phyloP scores from a whole-genome alignment of 2,329 filamentous ascomycete species.

The Ophiostoma tasmaniense region DNA sequence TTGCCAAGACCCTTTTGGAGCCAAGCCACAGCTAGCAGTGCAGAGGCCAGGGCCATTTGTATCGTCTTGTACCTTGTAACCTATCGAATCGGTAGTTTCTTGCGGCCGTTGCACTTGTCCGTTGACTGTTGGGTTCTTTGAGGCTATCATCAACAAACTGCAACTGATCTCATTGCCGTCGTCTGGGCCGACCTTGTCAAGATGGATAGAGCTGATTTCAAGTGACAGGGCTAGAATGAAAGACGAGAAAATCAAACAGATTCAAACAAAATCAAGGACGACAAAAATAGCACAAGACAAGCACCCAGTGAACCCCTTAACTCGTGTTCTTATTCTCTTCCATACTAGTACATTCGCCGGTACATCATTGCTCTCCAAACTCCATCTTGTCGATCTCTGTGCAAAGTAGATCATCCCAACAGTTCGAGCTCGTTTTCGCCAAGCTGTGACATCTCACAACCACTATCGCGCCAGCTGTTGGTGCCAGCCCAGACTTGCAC shows the following conservation, averaged over 20 bases:
- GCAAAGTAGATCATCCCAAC: background rate
- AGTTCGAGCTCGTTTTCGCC: background rate
- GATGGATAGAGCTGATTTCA: too few relatives aligned
- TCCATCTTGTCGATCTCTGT: background rate
- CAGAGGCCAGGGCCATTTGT: background rate
- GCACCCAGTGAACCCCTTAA: background rate
- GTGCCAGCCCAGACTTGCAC: background rate
- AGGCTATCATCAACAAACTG: too few relatives aligned
- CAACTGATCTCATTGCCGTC: too few relatives aligned
- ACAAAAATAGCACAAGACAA: background rate
- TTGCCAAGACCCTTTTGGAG: constrained; percentile 1
- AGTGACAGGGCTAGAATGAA: background rate
- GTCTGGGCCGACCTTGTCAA: too few relatives aligned
- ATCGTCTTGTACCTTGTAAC: background rate
- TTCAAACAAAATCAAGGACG: background rate
- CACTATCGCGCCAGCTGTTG: background rate
- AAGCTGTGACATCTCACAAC: background rate
- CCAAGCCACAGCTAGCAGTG: background rate
- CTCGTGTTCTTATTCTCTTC: background rate
- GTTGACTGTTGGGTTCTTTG: background rate
- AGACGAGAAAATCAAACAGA: background rate
- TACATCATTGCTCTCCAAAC: background rate
- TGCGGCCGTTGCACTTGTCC: too few relatives aligned
- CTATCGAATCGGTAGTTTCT: too few relatives aligned
- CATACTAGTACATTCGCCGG: background rate